Evolutionary conservation across 345 rosid genomes (phyloP).

Genomic region (Eucalyptus shirleyi): DNA sequence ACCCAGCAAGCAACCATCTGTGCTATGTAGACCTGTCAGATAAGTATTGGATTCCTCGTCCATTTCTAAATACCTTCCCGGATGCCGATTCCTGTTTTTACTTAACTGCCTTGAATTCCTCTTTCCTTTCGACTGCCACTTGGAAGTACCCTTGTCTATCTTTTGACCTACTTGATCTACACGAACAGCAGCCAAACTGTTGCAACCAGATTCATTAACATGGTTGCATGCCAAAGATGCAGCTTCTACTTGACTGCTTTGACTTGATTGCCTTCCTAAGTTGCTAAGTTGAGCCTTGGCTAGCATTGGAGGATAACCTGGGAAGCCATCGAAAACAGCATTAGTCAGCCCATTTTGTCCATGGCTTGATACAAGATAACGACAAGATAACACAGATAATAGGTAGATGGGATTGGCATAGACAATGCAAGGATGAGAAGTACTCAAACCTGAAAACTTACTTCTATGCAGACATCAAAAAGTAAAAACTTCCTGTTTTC

Average conservation of each 20-base stretch:
- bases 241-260: constrained; percentile 29
- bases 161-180: constrained; percentile 25
- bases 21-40: background rate
- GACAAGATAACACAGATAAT: background rate
- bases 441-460: background rate
- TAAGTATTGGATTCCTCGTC: constrained; percentile 26
- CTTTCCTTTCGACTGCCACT: constrained; percentile 94
- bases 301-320: constrained; percentile 27
- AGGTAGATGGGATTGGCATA: background rate
- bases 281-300: constrained; percentile 3
- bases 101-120: constrained; percentile 75
- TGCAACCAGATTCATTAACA: constrained; percentile 22
- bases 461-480: background rate
- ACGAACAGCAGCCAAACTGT: constrained; percentile 11
- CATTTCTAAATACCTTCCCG: constrained; percentile 27
- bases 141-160: constrained; percentile 57
- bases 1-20: background rate
- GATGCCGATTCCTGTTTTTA: constrained; percentile 50
- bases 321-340: background rate
- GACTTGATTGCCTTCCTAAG: constrained; percentile 33
- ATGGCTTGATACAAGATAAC: background rate
- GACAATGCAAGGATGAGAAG: background rate
- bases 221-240: constrained; percentile 23
- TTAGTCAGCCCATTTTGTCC: background rate
- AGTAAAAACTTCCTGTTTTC: background rate